Evolutionary conservation across 2,329 filamentous ascomycete genomes (phyloP), one percentile per base, ranked within the genome.

Genomic region (Podosphaera fusca): DNA sequence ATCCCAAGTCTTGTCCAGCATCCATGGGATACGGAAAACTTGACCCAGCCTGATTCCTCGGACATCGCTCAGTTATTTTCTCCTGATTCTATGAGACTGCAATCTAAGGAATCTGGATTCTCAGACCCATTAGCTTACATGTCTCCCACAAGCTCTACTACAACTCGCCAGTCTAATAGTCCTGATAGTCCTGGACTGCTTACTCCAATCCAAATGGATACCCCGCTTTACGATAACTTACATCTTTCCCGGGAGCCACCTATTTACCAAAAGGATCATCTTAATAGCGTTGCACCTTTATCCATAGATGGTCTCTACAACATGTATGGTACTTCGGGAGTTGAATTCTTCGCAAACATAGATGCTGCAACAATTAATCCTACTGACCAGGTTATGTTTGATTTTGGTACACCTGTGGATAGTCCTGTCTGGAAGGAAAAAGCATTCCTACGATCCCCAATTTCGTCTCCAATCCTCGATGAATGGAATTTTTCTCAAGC

Each of bases 111-210:
- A 57, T 63, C 62, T 56, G 60, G 57, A 57, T 59, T 61, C 56
- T 63, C 65, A 55, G 63, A 60, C 55, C 60, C 62, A 57, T 61
- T 64, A 57, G 66, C 62, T 63, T 61, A 66, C 61, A 63, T 66
- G 56, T 63, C 65, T 56, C 65, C 65, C 58, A 61, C 61, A 57
- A 62, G 61, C 56, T 65, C 65, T 62, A 65, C 67, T 63, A 57
- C 59, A 55, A 64, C 62, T 60, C 62, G 60, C 56, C 65, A 64
- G 59, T 68, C 65, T 59, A 62, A 57, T 57, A 67, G 65, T 56
- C 64, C 65, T 57, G 60, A 61, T 12, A 60, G 61, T 58, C 56
- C 61, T 60, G 61, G 59, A 60, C 57, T 66, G 51, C 66, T 61
- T 58, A 63, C 64, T 52, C 61, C 64, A 34, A 63, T 61, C 33